Conservation (phyloP, 2,329 filamentous ascomycete species). For the Colletotrichum melonis region DNA sequence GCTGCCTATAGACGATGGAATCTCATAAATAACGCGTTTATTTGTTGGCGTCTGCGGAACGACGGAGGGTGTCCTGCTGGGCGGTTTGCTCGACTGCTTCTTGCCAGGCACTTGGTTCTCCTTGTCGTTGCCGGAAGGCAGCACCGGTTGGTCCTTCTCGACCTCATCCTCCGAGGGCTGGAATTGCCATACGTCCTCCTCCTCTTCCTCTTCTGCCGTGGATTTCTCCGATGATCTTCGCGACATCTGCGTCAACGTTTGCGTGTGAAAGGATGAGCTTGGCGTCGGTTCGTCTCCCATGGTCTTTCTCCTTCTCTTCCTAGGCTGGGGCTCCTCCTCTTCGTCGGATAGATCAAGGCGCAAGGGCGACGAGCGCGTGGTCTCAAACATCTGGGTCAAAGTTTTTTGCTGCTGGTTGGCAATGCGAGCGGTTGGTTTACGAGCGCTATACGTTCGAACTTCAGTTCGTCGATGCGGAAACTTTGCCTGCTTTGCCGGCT, state of each 20-base stretch:
- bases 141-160: slow-evolving; percentile 39
- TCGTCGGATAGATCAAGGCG: slow-evolving; percentile 42
- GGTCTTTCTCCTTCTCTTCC: slow-evolving; percentile 41
- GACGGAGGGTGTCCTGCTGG: slow-evolving; percentile 44
- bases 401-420: slow-evolving; percentile 49
- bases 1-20: slow-evolving; percentile 58
- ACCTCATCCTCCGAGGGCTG: slow-evolving; percentile 54
- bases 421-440: slow-evolving; percentile 29
- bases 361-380: slow-evolving; percentile 39
- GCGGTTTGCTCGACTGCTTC: slow-evolving; percentile 44
- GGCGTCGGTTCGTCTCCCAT: slow-evolving; percentile 42
- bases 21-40: slow-evolving; percentile 48
- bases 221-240: slow-evolving; percentile 55
- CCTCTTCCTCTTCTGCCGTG: slow-evolving; percentile 20
- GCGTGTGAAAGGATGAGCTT: slow-evolving; percentile 51
- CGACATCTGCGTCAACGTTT: slow-evolving; percentile 55
- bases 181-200: slow-evolving; percentile 39
- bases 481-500: slow-evolving; percentile 50
- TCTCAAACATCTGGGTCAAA: slow-evolving; percentile 55
- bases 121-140: slow-evolving; percentile 53
- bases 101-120: slow-evolving; percentile 34
- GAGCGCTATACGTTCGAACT: slow-evolving; percentile 48
- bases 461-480: slow-evolving; percentile 50
- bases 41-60: slow-evolving; percentile 55
- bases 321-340: slow-evolving; percentile 34